phyloP scores from a whole-genome alignment of 2,329 filamentous ascomycete genomes.

The Neofusicoccum sp. region DNA sequence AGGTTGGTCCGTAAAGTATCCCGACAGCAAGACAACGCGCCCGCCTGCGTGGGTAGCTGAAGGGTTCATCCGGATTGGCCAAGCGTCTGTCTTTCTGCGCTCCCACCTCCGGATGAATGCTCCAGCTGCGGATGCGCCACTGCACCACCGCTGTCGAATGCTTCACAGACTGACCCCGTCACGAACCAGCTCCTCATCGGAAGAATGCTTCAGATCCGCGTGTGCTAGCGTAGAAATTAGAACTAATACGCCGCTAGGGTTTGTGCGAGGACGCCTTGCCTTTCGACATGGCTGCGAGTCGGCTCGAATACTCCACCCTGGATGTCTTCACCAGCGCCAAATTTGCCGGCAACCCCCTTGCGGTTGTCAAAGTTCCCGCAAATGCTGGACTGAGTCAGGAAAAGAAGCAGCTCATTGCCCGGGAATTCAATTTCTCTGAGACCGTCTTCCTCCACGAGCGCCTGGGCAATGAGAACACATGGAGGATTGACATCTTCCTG shows the following conservation, averaged over 20 bases:
- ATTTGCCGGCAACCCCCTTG: conserved; percentile 55
- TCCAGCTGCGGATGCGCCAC: no score
- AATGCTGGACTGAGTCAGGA: conserved; percentile 40
- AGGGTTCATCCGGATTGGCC: no score
- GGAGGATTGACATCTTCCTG: conserved; percentile 56
- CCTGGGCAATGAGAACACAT: conserved; percentile 27
- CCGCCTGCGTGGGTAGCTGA: no score
- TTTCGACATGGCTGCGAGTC: neutral
- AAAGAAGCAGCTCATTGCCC: conserved; percentile 54
- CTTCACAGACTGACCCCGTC: no score
- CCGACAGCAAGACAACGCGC: no score
- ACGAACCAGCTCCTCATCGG: no score
- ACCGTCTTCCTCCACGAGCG: conserved; percentile 54
- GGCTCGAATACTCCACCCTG: conserved; percentile 38
- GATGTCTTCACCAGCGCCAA: conserved; percentile 51
- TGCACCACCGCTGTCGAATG: no score
- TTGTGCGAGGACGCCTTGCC: neutral
- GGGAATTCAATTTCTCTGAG: conserved; percentile 59
- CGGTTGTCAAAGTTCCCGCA: conserved; percentile 51
- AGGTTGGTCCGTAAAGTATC: no score
- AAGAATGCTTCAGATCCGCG: neutral
- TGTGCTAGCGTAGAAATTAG: neutral
- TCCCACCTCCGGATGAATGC: no score
- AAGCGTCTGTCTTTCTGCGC: no score
- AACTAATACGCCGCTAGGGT: neutral